Evolutionary conservation across 495 filamentous ascomycete genomes (phyloP).

Genomic region (Aspergillus sparsus): DNA sequence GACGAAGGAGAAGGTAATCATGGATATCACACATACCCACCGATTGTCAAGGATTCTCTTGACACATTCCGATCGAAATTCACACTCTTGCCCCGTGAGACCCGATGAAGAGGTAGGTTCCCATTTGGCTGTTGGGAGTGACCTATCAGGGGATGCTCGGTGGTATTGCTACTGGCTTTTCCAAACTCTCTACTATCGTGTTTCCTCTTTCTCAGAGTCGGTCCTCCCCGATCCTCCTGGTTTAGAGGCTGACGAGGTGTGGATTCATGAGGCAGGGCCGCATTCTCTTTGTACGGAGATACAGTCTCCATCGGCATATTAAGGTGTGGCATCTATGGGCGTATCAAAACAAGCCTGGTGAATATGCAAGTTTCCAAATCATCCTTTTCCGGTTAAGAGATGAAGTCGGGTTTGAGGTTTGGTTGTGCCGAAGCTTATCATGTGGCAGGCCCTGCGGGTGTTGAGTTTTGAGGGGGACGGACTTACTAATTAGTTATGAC

Average conservation of each 20-base stretch:
- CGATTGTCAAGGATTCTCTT: background rate
- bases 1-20: background rate
- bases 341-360: background rate
- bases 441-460: too few relatives aligned
- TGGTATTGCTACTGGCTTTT: background rate
- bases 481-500: too few relatives aligned
- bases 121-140: background rate
- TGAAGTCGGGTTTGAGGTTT: too few relatives aligned
- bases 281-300: slow-evolving; percentile 11
- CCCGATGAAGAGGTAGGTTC: too few relatives aligned
- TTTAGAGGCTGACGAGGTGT: background rate
- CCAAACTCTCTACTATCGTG: background rate
- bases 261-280: background rate
- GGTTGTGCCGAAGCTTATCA: too few relatives aligned
- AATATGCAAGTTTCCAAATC: background rate
- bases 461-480: too few relatives aligned
- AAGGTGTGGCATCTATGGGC: background rate
- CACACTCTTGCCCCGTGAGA: too few relatives aligned
- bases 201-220: background rate
- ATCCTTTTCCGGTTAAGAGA: too few relatives aligned
- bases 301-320: slow-evolving; percentile 7
- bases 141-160: background rate
- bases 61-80: background rate
- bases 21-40: slow-evolving; percentile 14
- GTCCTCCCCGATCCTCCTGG: background rate